Percentiles rank a stretch among this genome's conserved stretches.
Evolutionary conservation across 257 asterid species (phyloP).

Genomic region (Schizonepeta tenuifolia): DNA sequence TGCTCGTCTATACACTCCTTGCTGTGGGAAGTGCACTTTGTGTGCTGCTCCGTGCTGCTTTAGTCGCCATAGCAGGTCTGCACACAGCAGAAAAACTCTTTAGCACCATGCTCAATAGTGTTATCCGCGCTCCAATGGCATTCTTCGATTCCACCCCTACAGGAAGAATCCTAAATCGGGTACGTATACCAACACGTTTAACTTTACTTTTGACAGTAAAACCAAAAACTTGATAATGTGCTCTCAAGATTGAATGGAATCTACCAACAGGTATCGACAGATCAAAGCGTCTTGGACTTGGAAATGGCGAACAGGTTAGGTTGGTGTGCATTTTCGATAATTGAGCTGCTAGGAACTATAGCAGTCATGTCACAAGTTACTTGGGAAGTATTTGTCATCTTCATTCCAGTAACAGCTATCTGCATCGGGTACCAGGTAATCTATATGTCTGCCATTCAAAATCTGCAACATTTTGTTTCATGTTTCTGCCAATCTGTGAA

Average conservation of each 20-base stretch:
- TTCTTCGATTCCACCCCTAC: slow-evolving; percentile 96
- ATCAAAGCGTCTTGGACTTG: slow-evolving; percentile 90
- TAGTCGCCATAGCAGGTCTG: slow-evolving; percentile 71
- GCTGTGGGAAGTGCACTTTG: slow-evolving; percentile 76
- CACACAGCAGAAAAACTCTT: slow-evolving; percentile 79
- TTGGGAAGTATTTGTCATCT: slow-evolving; percentile 92
- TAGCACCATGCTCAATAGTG: slow-evolving; percentile 70
- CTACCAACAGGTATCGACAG: slow-evolving; percentile 69
- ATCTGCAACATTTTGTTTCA: not conserved
- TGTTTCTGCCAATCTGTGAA: not conserved
- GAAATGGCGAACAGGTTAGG: slow-evolving; percentile 84
- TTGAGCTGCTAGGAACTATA: slow-evolving; percentile 86
- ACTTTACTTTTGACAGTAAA: not conserved
- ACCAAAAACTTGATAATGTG: not conserved
- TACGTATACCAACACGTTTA: slow-evolving; percentile 27
- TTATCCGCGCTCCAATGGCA: slow-evolving; percentile 85
- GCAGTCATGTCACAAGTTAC: slow-evolving; percentile 97
- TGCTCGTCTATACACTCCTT: slow-evolving; percentile 67
- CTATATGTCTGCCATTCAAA: slow-evolving; percentile 14
- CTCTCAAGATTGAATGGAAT: slow-evolving; percentile 11
- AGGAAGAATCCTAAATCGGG: slow-evolving; percentile 88
- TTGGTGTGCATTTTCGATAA: slow-evolving; percentile 91
- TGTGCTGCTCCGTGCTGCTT: slow-evolving; percentile 69
- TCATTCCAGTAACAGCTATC: slow-evolving; percentile 89
- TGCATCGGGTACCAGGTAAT: slow-evolving; percentile 96